These are phyloP conservation scores for Ensete glaucum DNA, from an alignment of 176 grass and related monocot species.

Conservation along the genomic window DNA sequence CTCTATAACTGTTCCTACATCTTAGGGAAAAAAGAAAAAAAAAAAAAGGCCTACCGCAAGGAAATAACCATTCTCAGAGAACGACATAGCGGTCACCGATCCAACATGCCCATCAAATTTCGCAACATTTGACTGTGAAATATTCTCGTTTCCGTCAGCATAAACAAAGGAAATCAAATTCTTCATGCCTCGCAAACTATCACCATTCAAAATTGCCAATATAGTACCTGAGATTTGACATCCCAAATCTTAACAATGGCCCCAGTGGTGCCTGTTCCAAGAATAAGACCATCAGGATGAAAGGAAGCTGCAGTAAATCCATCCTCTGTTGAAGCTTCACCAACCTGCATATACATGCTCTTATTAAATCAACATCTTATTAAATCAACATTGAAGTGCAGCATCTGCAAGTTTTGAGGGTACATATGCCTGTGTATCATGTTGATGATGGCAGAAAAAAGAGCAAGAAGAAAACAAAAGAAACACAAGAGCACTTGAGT, in stretches of 20 bases:
- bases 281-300: constrained; percentile 98
- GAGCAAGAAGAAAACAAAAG: background rate
- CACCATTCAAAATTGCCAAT: background rate
- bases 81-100: constrained; percentile 87
- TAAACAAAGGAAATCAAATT: constrained; percentile 13
- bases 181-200: background rate
- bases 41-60: constrained; percentile 57
- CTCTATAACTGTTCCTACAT: background rate
- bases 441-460: background rate
- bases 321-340: constrained; percentile 58
- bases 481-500: background rate
- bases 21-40: constrained; percentile 2
- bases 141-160: constrained; percentile 19
- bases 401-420: background rate
- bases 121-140: constrained; percentile 68
- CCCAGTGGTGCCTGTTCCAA: constrained; percentile 86
- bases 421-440: background rate
- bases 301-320: constrained; percentile 87
- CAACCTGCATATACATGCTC: constrained; percentile 38
- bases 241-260: constrained; percentile 96
- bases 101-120: constrained; percentile 89
- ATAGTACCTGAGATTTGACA: constrained; percentile 84
- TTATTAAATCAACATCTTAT: background rate
- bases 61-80: constrained; percentile 99
- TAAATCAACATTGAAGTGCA: background rate